Evolutionary conservation across 2,329 filamentous ascomycete species (phyloP).

Genomic region (Tolypocladium guangdongense): DNA sequence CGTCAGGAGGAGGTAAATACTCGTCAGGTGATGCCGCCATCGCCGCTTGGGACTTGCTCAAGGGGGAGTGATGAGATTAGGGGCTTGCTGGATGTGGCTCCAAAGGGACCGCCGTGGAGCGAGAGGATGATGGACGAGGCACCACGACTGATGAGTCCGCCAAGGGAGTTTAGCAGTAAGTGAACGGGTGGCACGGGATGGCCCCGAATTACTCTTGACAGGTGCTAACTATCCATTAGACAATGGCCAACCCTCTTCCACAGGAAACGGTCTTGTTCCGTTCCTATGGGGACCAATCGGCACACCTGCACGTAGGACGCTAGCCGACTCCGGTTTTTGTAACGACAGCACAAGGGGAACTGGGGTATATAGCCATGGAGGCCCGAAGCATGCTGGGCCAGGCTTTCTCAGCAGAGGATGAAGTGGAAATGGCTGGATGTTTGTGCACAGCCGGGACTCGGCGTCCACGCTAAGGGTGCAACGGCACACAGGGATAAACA

Average conservation of each 20-base stretch:
- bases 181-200: background rate
- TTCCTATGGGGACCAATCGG: slow-evolving; percentile 19
- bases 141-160: background rate
- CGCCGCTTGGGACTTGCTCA: background rate
- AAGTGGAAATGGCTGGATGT: background rate
- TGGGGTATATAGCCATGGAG: background rate
- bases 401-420: background rate
- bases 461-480: background rate
- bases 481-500: background rate
- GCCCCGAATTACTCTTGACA: background rate
- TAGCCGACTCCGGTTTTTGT: background rate
- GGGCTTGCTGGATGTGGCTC: background rate
- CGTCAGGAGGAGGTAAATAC: slow-evolving; percentile 8
- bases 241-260: background rate
- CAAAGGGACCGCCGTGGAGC: background rate
- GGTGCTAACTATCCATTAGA: background rate
- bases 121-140: background rate
- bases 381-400: background rate
- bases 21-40: background rate
- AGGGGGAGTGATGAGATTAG: background rate
- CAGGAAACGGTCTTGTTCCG: slow-evolving; percentile 2
- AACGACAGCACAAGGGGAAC: background rate
- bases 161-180: background rate
- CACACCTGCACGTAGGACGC: slow-evolving; percentile 19
- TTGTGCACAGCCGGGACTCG: too few species aligned